These are phyloP conservation scores for Podila horticola DNA, from an alignment of 192 early-diverging fungal genomes.

Conservation along the genomic window DNA sequence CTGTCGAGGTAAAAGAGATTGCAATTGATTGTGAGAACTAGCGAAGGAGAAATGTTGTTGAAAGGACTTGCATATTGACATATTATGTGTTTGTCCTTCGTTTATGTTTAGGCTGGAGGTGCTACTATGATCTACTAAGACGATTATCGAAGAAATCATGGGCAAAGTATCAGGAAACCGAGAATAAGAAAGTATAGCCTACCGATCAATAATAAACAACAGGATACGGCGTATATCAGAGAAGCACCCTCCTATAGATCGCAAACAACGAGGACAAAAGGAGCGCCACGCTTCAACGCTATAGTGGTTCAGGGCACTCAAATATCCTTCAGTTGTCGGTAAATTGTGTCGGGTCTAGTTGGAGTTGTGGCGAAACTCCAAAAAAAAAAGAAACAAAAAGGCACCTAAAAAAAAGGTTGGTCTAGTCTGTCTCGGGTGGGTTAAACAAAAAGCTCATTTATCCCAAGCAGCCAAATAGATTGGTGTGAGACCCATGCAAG, in stretches of 20 bases:
- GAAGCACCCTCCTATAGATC: too few relatives aligned
- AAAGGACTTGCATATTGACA: background rate
- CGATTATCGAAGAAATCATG: background rate
- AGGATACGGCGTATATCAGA: too few relatives aligned
- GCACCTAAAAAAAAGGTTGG: background rate
- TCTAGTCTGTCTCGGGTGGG: background rate
- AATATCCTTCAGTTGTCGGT: background rate
- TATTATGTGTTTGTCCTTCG: background rate
- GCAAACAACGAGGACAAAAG: too few relatives aligned
- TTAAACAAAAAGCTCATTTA: too few relatives aligned
- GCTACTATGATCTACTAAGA: background rate
- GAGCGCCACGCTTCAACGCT: too few relatives aligned
- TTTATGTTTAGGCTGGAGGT: background rate
- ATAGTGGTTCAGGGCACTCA: background rate
- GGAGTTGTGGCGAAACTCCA: slow-evolving; percentile 1
- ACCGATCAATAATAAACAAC: background rate
- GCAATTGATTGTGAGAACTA: background rate
- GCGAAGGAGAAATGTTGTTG: too few relatives aligned
- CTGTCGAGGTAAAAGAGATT: slow-evolving; percentile 54
- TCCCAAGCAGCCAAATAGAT: too few relatives aligned
- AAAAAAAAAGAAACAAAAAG: background rate
- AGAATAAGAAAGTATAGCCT: background rate
- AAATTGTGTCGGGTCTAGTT: background rate
- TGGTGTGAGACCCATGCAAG: too few relatives aligned
- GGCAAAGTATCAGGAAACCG: background rate